A percentile compares a stretch with the other conserved stretches of the same genome.
Evolutionary conservation across 2,329 filamentous ascomycete species (phyloP).

Genomic region (Monosporascus sp.): DNA sequence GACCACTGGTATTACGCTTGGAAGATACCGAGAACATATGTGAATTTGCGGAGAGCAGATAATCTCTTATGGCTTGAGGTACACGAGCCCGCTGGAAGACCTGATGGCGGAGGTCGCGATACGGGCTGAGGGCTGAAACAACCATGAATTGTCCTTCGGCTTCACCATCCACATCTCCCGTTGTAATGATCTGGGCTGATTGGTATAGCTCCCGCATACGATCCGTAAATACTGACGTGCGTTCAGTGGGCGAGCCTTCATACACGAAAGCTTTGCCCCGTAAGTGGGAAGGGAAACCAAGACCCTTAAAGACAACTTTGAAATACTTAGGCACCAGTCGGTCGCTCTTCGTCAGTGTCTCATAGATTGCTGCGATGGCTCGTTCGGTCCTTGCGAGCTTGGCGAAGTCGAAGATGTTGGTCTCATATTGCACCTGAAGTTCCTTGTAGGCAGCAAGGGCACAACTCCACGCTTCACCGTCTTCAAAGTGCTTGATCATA

Average conservation of each 20-base stretch:
- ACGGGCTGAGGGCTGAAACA: slow-evolving; percentile 72
- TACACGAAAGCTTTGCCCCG: slow-evolving; percentile 92
- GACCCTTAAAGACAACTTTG: slow-evolving; percentile 81
- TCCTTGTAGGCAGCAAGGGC: slow-evolving; percentile 86
- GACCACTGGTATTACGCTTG: slow-evolving; percentile 63
- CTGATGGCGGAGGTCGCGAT: slow-evolving; percentile 76
- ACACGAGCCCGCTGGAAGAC: slow-evolving; percentile 88
- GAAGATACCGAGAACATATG: slow-evolving; percentile 73
- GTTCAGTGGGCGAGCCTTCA: slow-evolving; percentile 73
- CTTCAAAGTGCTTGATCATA: slow-evolving; percentile 92
- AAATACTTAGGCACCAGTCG: slow-evolving; percentile 80
- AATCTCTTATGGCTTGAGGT: slow-evolving; percentile 77
- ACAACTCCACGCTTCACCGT: slow-evolving; percentile 89
- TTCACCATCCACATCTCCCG: slow-evolving; percentile 65
- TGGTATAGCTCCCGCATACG: slow-evolving; percentile 90
- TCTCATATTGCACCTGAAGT: slow-evolving; percentile 85
- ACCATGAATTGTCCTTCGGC: slow-evolving; percentile 88
- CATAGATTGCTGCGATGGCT: slow-evolving; percentile 89
- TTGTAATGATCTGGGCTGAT: slow-evolving; percentile 72
- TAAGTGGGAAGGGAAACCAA: slow-evolving; percentile 76
- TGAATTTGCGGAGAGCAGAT: slow-evolving; percentile 74
- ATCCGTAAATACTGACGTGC: slow-evolving; percentile 77
- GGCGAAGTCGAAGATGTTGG: slow-evolving; percentile 81
- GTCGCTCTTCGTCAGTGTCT: slow-evolving; percentile 78
- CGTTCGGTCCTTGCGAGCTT: slow-evolving; percentile 87